Conservation (phyloP, 208 protist species). For the Trypanosoma cruzi region DNA sequence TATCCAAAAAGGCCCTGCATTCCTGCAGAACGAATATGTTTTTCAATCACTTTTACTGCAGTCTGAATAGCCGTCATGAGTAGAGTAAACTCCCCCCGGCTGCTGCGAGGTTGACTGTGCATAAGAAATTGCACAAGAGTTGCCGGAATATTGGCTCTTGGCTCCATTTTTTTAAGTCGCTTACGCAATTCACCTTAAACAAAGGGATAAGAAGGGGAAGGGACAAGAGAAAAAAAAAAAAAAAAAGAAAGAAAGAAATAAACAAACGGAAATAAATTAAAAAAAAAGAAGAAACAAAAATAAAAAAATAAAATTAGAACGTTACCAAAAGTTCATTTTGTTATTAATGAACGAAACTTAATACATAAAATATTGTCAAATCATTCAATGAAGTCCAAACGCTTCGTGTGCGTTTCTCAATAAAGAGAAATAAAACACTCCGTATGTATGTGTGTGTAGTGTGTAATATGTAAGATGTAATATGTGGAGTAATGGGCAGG, state of each 20-base stretch:
- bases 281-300: neutral
- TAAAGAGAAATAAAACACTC: neutral
- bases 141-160: constrained; percentile 35
- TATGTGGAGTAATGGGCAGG: neutral
- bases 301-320: neutral
- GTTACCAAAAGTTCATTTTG: neutral
- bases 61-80: constrained; percentile 93
- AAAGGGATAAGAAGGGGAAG: constrained; percentile 13
- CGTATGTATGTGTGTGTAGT: neutral
- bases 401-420: neutral
- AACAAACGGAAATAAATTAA: constrained; percentile 16
- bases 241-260: constrained; percentile 12
- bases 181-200: constrained; percentile 10
- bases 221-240: constrained; percentile 16
- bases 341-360: too few species aligned
- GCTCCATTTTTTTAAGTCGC: constrained; percentile 1
- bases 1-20: constrained; percentile 88
- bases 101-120: constrained; percentile 72
- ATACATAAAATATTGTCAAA: neutral
- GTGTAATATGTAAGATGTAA: neutral
- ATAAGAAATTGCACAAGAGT: constrained; percentile 90
- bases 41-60: constrained; percentile 87
- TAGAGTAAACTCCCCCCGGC: constrained; percentile 84
- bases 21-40: constrained; percentile 82
- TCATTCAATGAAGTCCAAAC: neutral